phyloP scores from a whole-genome alignment of 176 grass and related monocot species.

The Neostapfia colusana region DNA sequence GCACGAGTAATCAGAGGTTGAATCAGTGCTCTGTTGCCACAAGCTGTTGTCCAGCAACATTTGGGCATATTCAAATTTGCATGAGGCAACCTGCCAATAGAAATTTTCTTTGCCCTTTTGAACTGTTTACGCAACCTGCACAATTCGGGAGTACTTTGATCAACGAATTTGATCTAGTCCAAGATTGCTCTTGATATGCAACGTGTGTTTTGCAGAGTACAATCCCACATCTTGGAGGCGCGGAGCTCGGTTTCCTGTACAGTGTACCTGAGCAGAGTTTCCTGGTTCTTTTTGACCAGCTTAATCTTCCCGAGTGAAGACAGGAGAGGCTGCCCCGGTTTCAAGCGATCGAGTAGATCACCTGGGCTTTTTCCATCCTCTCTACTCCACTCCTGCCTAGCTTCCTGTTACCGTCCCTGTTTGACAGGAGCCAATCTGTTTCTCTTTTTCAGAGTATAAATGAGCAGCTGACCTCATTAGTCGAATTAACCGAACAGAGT shows the following conservation, averaged over 20 bases:
- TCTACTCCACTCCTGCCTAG: neutral
- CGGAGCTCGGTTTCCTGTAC: slow-evolving; percentile 85
- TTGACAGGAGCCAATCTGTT: slow-evolving; percentile 11
- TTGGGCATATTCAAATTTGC: slow-evolving; percentile 1
- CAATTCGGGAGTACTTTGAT: neutral
- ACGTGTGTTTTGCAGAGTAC: slow-evolving; percentile 44
- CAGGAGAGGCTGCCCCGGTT: neutral
- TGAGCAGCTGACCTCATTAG: slow-evolving; percentile 1
- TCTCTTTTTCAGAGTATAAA: neutral
- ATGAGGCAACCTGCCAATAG: neutral
- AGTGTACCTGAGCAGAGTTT: slow-evolving; percentile 84
- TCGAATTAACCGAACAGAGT: neutral
- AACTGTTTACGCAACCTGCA: neutral
- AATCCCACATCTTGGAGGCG: slow-evolving; percentile 65
- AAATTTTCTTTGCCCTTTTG: neutral
- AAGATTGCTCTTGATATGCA: neutral
- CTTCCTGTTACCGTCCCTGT: slow-evolving; percentile 13
- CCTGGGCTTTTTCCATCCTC: neutral
- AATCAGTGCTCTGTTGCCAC: slow-evolving; percentile 5
- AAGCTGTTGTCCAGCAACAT: neutral
- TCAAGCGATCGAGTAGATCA: neutral
- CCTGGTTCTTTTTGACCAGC: slow-evolving; percentile 80
- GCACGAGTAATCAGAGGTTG: no score
- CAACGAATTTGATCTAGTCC: slow-evolving; percentile 1
- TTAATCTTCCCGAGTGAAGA: slow-evolving; percentile 68